A percentile compares a stretch with the other conserved stretches of the same genome.
Evolutionary conservation across 495 filamentous ascomycete genomes (phyloP).

Genomic region (Glarea lozoyensis): DNA sequence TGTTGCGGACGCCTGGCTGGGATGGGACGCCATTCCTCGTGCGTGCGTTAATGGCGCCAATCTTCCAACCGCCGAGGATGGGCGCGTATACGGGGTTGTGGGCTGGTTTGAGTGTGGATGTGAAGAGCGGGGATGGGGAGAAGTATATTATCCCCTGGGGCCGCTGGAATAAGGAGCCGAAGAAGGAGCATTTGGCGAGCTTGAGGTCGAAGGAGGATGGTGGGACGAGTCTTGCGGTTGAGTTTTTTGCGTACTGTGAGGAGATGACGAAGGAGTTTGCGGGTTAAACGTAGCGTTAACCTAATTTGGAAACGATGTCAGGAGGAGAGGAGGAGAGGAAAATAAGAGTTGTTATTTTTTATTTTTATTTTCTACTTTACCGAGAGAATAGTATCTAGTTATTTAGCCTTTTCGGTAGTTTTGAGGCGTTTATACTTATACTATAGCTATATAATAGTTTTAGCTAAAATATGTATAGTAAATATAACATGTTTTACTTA

Average conservation of each 20-base stretch:
- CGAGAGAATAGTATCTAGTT: too few species aligned
- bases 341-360: too few species aligned
- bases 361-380: too few species aligned
- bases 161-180: conserved; percentile 12
- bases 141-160: conserved; percentile 35
- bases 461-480: too few species aligned
- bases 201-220: conserved; percentile 29
- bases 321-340: too few species aligned
- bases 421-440: too few species aligned
- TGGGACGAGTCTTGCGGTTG: conserved; percentile 28
- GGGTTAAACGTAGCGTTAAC: too few species aligned
- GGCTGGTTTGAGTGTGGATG: conserved; percentile 26
- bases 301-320: too few species aligned
- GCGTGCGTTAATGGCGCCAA: not conserved
- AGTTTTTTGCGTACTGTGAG: conserved; percentile 34
- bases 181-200: conserved; percentile 23
- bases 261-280: conserved; percentile 23
- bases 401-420: too few species aligned
- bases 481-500: too few species aligned
- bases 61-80: conserved; percentile 3
- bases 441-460: too few species aligned
- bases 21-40: not conserved
- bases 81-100: conserved; percentile 21
- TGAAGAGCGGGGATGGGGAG: conserved; percentile 23
- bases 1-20: conserved; percentile 5